Evolutionary conservation across 352 stramenopile species (phyloP).

Genomic region (Phytophthora rubi): DNA sequence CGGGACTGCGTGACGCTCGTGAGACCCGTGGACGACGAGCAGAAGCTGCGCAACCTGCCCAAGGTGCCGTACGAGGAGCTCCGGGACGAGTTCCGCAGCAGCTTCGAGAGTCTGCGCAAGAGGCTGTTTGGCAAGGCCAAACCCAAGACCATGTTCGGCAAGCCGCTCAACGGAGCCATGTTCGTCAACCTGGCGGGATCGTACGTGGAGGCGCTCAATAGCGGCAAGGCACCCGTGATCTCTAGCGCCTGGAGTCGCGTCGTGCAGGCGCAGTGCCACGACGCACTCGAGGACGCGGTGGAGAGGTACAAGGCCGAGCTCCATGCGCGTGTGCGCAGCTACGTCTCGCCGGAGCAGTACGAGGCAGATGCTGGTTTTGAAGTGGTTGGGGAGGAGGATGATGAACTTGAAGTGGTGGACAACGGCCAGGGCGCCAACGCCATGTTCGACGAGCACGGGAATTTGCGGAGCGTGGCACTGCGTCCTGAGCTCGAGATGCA

Average conservation of each 20-base stretch:
- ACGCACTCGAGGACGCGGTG: constrained; percentile 79
- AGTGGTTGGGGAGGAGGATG: constrained; percentile 17
- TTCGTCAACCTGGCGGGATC: constrained; percentile 81
- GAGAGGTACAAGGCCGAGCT: constrained; percentile 83
- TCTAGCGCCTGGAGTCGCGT: constrained; percentile 91
- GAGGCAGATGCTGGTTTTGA: constrained; percentile 61
- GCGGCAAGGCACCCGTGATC: constrained; percentile 86
- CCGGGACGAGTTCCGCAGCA: constrained; percentile 78
- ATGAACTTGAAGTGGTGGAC: constrained; percentile 54
- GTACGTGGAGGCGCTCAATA: constrained; percentile 91
- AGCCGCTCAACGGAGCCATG: constrained; percentile 88
- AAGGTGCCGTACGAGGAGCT: constrained; percentile 79
- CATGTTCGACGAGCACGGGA: constrained; percentile 84
- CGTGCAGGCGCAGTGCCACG: constrained; percentile 83
- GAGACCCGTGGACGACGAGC: constrained; percentile 86
- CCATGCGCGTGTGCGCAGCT: constrained; percentile 51
- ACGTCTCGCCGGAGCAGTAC: constrained; percentile 63
- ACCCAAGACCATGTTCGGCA: constrained; percentile 88
- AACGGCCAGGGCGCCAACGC: constrained; percentile 59
- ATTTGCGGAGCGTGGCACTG: constrained; percentile 56
- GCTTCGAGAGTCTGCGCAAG: constrained; percentile 74
- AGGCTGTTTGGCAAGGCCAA: constrained; percentile 81
- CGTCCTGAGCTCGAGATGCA: constrained; percentile 26
- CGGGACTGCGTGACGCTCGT: constrained; percentile 92
- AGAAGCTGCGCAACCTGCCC: constrained; percentile 75